Conservation (phyloP, 495 filamentous ascomycete genomes). For the Viridothelium virens region DNA sequence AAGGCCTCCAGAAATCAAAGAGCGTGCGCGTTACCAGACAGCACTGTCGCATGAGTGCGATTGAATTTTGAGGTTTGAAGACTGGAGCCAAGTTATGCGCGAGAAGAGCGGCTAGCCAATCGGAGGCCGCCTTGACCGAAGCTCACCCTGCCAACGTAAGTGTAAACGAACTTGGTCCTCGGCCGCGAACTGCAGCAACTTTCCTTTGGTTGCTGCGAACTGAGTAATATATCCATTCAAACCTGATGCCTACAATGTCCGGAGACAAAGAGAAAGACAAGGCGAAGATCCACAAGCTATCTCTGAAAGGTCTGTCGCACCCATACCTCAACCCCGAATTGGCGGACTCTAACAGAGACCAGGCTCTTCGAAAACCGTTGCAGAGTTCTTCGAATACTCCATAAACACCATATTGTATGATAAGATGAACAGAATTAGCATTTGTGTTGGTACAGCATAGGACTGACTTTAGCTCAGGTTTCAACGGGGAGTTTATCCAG, state of each 20-base stretch:
- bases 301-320: slow-evolving; percentile 63
- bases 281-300: slow-evolving; percentile 87
- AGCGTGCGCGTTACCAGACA: slow-evolving; percentile 23
- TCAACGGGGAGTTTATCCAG: slow-evolving; percentile 94
- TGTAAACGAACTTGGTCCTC: background rate
- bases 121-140: background rate
- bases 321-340: background rate
- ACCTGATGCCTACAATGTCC: background rate
- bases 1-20: slow-evolving; percentile 9
- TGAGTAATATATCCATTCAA: background rate
- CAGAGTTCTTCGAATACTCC: slow-evolving; percentile 97
- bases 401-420: slow-evolving; percentile 87
- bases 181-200: background rate
- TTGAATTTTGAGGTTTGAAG: background rate
- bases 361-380: slow-evolving; percentile 79
- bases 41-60: slow-evolving; percentile 26
- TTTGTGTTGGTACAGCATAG: background rate
- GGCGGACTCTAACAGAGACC: slow-evolving; percentile 4
- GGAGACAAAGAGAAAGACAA: slow-evolving; percentile 57
- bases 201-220: too few species aligned
- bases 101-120: background rate
- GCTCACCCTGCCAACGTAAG: background rate
- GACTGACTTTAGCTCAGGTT: slow-evolving; percentile 46
- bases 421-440: background rate
- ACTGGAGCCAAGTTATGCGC: background rate